Percentiles rank a stretch among this genome's conserved stretches.
phyloP scores from a whole-genome alignment of 1,139 yeast species.

The Nakaseomyces uthaithaninus region DNA sequence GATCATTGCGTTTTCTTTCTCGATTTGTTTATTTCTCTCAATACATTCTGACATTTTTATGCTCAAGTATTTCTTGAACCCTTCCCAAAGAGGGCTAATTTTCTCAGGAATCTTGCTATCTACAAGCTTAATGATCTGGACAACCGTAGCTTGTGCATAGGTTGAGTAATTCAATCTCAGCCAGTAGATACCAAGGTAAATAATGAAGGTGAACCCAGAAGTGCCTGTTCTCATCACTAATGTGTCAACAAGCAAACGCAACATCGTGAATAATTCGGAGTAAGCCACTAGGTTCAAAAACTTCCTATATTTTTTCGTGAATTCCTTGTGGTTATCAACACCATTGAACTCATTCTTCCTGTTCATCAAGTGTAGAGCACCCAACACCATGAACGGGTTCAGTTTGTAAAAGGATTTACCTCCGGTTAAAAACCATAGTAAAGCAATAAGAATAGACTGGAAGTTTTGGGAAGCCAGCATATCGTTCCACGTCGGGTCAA shows the following conservation, averaged over 20 bases:
- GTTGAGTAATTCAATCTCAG: constrained; percentile 44
- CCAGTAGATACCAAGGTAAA: constrained; percentile 59
- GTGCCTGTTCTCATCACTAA: constrained; percentile 52
- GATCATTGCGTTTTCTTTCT: constrained; percentile 2
- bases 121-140: constrained; percentile 24
- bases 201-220: constrained; percentile 56
- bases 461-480: constrained; percentile 61
- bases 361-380: constrained; percentile 48
- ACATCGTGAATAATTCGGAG: constrained; percentile 49
- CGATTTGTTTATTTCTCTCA: constrained; percentile 11
- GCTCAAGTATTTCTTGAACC: constrained; percentile 28
- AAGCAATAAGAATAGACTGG: constrained; percentile 50
- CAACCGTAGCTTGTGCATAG: constrained; percentile 32
- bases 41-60: constrained; percentile 20
- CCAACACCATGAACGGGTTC: constrained; percentile 49
- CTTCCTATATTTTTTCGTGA: constrained; percentile 16
- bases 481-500: constrained; percentile 48
- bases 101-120: constrained; percentile 33
- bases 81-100: constrained; percentile 29
- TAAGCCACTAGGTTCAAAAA: constrained; percentile 49
- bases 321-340: constrained; percentile 29
- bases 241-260: constrained; percentile 51
- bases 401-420: constrained; percentile 53
- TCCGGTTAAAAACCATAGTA: constrained; percentile 56
- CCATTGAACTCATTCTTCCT: constrained; percentile 39